These are phyloP conservation scores for apple (Malus domestica) DNA, from an alignment of 306 rosid genomes.

Conservation along the genomic window DNA sequence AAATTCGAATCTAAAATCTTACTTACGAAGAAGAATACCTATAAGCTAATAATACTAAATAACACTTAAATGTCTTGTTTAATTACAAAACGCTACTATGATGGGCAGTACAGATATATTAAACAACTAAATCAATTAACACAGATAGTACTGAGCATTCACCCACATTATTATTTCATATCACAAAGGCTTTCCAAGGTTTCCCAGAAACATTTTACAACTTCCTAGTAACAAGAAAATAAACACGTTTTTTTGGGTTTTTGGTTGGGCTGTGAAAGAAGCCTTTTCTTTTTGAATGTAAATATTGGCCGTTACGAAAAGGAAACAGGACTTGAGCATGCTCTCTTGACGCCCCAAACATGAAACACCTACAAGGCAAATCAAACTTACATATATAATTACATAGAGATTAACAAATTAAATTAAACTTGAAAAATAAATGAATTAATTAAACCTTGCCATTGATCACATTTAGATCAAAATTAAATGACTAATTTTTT, in stretches of 20 bases:
- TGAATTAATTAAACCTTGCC: too few species aligned
- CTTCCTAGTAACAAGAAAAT: not conserved
- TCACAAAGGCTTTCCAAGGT: not conserved
- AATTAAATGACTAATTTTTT: too few species aligned
- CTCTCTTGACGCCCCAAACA: not conserved
- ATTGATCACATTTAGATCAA: too few species aligned
- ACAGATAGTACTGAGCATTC: not conserved
- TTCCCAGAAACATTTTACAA: not conserved
- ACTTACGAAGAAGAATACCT: accelerated
- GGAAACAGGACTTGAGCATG: not conserved
- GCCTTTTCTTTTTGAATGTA: not conserved
- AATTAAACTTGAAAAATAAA: not conserved
- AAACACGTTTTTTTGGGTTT: not conserved
- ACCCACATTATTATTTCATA: not conserved
- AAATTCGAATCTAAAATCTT: too few species aligned
- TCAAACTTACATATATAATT: not conserved
- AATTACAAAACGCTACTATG: too few species aligned
- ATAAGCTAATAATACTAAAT: too few species aligned
- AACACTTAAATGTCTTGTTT: too few species aligned
- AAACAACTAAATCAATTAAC: not conserved
- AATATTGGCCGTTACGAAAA: not conserved
- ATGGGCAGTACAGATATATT: not conserved
- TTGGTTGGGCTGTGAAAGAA: not conserved
- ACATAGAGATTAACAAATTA: not conserved
- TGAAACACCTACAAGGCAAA: not conserved